These are phyloP conservation scores for Rhododendron ovatum DNA, from an alignment of 148 eudicot genomes.

Conservation along the genomic window DNA sequence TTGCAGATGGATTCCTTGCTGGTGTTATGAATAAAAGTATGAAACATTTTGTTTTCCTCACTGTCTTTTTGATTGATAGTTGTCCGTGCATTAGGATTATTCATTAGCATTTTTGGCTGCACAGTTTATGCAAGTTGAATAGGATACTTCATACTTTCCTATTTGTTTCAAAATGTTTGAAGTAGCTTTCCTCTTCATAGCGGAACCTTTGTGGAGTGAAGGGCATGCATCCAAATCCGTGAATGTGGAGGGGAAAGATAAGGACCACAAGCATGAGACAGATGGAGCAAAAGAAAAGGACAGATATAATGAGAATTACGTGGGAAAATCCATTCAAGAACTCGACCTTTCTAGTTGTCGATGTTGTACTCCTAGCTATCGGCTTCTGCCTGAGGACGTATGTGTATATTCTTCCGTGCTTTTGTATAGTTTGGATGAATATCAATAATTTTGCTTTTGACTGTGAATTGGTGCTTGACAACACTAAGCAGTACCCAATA, in stretches of 20 bases:
- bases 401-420: constrained; percentile 3
- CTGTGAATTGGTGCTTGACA: neutral
- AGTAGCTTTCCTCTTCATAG: constrained; percentile 9
- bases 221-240: constrained; percentile 47
- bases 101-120: neutral
- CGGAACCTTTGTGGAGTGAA: constrained; percentile 71
- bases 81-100: neutral
- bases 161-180: constrained; percentile 6
- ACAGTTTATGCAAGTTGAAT: neutral
- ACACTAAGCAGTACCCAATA: constrained; percentile 68
- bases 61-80: neutral
- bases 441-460: constrained; percentile 9
- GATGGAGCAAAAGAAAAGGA: constrained; percentile 73
- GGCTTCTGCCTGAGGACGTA: constrained; percentile 23
- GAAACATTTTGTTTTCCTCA: constrained; percentile 15
- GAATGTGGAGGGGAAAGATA: constrained; percentile 70
- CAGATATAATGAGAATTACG: constrained; percentile 48
- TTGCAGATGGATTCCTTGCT: constrained; percentile 89
- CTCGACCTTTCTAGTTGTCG: constrained; percentile 87
- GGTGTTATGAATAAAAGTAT: constrained; percentile 86
- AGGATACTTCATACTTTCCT: neutral
- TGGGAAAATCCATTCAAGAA: constrained; percentile 87
- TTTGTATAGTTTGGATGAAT: constrained; percentile 5
- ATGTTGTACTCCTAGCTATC: constrained; percentile 22
- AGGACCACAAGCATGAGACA: constrained; percentile 57